phyloP scores from a whole-genome alignment of 257 asterid species.

The Craterostigma plantagineum region DNA sequence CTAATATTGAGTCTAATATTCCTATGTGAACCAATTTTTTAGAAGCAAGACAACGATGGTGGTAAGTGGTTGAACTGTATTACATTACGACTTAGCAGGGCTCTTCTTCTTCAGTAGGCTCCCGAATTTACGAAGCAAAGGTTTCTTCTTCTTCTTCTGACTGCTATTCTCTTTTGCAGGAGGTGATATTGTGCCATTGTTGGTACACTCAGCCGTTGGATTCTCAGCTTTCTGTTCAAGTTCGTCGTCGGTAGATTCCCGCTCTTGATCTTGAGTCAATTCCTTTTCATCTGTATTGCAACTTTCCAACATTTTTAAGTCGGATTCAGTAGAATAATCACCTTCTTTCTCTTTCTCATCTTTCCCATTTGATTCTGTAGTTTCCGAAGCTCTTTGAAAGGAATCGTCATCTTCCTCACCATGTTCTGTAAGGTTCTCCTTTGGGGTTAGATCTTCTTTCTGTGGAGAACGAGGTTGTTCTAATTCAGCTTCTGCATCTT shows the following conservation, averaged over 20 bases:
- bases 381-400: constrained; percentile 12
- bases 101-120: constrained; percentile 73
- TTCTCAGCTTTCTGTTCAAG: constrained; percentile 43
- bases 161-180: constrained; percentile 20
- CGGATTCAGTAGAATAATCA: constrained; percentile 32
- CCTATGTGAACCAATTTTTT: too few relatives aligned
- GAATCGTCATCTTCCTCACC: constrained; percentile 18
- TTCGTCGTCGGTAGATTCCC: constrained; percentile 54
- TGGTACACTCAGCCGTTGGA: constrained; percentile 21
- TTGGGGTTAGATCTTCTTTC: constrained; percentile 16
- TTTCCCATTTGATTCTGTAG: constrained; percentile 14
- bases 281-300: constrained; percentile 79
- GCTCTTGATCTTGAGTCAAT: constrained; percentile 48
- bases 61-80: too few relatives aligned
- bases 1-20: too few relatives aligned
- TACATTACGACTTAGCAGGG: too few relatives aligned
- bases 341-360: constrained; percentile 21
- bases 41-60: too few relatives aligned
- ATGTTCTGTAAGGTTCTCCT: constrained; percentile 11
- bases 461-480: too few relatives aligned
- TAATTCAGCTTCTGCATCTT: constrained; percentile 30
- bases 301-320: constrained; percentile 70
- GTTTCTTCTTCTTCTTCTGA: constrained; percentile 56
- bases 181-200: constrained; percentile 34
- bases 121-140: constrained; percentile 79